A percentile compares a stretch with the other conserved stretches of the same genome.
These are phyloP conservation scores for Solanum lignicaule DNA, from an alignment of 257 asterid species.

Conservation along the genomic window DNA sequence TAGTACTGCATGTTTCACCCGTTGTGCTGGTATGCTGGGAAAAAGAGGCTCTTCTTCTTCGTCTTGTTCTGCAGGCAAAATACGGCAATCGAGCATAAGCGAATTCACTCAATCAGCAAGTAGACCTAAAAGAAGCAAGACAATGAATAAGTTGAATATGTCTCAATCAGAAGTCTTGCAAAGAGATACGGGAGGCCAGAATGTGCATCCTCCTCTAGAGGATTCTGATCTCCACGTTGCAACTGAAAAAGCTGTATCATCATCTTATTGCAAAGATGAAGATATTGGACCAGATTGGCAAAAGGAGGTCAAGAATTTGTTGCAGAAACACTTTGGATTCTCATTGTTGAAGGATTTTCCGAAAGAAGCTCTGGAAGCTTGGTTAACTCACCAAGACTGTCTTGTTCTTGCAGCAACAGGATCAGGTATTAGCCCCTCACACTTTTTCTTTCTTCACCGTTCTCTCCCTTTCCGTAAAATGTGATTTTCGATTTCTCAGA, in stretches of 20 bases:
- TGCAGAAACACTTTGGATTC: slow-evolving; percentile 46
- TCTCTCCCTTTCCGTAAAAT: not conserved
- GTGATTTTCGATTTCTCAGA: slow-evolving; percentile 4
- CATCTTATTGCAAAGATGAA: slow-evolving; percentile 19
- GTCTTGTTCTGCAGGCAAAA: slow-evolving; percentile 13
- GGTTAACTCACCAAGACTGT: slow-evolving; percentile 54
- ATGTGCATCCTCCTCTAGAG: slow-evolving; percentile 5
- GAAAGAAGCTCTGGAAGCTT: slow-evolving; percentile 62
- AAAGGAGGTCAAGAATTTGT: slow-evolving; percentile 18
- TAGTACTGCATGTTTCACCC: slow-evolving; percentile 8
- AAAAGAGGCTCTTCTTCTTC: slow-evolving; percentile 28
- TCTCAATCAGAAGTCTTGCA: slow-evolving; percentile 6
- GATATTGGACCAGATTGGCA: slow-evolving; percentile 48
- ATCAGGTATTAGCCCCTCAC: slow-evolving; percentile 43
- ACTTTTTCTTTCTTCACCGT: not conserved
- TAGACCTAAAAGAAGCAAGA: slow-evolving; percentile 28
- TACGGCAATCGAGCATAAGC: slow-evolving; percentile 44
- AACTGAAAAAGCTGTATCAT: not conserved
- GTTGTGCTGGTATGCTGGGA: slow-evolving; percentile 13
- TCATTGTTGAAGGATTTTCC: slow-evolving; percentile 54
- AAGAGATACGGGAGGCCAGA: slow-evolving; percentile 8
- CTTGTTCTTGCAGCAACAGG: slow-evolving; percentile 83
- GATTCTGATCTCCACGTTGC: slow-evolving; percentile 4
- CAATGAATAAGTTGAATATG: not conserved
- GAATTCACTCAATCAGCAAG: slow-evolving; percentile 28